Evolutionary conservation across 148 eudicot genomes (phyloP), one percentile per base, ranked within the genome.

Genomic region (Oxyria digyna): DNA sequence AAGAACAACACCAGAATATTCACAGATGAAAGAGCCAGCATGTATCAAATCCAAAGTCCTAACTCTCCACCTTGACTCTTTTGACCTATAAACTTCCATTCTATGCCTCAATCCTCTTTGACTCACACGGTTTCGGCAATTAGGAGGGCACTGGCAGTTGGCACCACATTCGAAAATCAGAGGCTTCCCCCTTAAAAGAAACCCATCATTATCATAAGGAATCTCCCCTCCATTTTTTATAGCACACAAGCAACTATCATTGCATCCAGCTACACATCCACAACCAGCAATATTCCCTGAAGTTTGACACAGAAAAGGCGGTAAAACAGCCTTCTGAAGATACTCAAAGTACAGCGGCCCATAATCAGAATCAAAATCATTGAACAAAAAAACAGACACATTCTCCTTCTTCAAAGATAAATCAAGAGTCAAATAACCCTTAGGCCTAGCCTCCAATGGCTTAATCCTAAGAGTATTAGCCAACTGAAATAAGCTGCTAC

Each of bases 1-100:
- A 45, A 92, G 88, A 71, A 82, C 85, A 75, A 89, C 81, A 37
- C 98, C 98, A 3, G 98, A 74, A 74, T 76, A 92, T 70, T 92
- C 98, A 57, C 96, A 92, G 23, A 94, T 85, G 76, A 94, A 94
- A 59, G 87, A 73, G 42, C 98, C 98, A 50, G 97, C 96, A 72
- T 74, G 90, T 59, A 94, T 86, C 77, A 90, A 71, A 49, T 94
- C 90, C 67, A 94, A 76, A 0, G 96, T 90, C 74, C 98, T 79
- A 77, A 94, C 86, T 67, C 90, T 96, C 98, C 98, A 94, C 42
- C 85, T 81, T 1, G 87, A 85, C 76, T 88, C 97, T 73, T 76
- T 82, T 0, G 98, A 86, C 81, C 92, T 80, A 80, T 88, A 90
- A 35, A 94, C 90, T 78, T 94, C 98, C 76, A 94, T 81, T 31